phyloP scores from a whole-genome alignment of 148 eudicot species.

The Camellia lanceoleosa region DNA sequence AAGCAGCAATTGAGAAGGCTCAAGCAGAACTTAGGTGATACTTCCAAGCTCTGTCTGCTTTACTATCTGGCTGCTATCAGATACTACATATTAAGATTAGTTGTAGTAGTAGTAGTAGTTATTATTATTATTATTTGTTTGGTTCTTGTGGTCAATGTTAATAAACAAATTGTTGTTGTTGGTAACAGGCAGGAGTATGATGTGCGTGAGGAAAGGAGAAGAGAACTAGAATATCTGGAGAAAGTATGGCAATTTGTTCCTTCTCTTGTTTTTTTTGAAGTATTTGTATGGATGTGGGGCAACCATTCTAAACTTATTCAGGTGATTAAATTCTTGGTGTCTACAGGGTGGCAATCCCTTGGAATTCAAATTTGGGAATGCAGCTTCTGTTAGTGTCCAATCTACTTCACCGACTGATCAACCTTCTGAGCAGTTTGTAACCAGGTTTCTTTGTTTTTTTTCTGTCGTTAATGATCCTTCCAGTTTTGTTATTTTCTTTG shows the following conservation, averaged over 20 bases:
- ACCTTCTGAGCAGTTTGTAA: constrained; percentile 55
- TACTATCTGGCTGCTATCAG: neutral
- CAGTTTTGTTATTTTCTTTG: neutral
- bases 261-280: constrained; percentile 5
- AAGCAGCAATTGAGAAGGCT: constrained; percentile 80
- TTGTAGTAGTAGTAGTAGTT: neutral
- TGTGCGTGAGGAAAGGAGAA: constrained; percentile 77
- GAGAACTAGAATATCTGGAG: constrained; percentile 93
- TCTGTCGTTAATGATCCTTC: neutral
- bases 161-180: constrained; percentile 17
- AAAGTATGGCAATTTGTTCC: constrained; percentile 52
- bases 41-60: constrained; percentile 7
- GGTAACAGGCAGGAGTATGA: constrained; percentile 78
- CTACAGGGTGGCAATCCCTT: constrained; percentile 93
- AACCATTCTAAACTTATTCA: neutral
- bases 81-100: neutral
- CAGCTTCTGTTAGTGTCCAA: constrained; percentile 72
- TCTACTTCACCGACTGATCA: constrained; percentile 80
- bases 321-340: constrained; percentile 7
- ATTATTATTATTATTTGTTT: neutral
- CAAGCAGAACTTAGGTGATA: constrained; percentile 89
- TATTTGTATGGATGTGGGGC: neutral
- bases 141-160: constrained; percentile 8
- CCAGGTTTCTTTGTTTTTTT: constrained; percentile 36
- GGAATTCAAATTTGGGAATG: constrained; percentile 71